phyloP scores from a whole-genome alignment of 2,329 filamentous ascomycete species.

The Corniculantispora saksenae region DNA sequence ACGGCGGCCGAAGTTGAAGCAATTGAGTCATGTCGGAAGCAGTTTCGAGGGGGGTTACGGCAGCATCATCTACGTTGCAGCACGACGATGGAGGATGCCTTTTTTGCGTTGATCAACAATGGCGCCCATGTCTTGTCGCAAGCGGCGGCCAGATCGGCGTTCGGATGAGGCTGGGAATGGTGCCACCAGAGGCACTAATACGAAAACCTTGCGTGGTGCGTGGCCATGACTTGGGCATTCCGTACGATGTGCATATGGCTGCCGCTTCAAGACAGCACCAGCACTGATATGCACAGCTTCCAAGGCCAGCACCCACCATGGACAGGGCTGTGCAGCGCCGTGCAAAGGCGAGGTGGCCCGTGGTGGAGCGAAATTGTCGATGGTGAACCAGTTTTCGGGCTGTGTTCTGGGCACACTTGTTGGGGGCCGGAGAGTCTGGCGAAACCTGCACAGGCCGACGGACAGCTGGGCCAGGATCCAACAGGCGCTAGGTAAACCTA shows the following conservation, averaged over 20 bases:
- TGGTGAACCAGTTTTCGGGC: background rate
- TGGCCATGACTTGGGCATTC: slow-evolving; percentile 8
- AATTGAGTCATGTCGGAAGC: background rate
- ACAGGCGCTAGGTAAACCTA: slow-evolving; percentile 16
- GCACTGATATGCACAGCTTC: slow-evolving; percentile 7
- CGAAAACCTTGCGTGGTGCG: background rate
- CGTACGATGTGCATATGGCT: slow-evolving; percentile 10
- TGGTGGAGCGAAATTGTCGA: slow-evolving; percentile 2
- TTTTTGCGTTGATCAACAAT: background rate
- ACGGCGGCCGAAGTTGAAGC: background rate
- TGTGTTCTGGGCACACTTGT: slow-evolving; percentile 7
- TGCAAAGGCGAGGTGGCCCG: background rate
- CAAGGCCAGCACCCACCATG: slow-evolving; percentile 6
- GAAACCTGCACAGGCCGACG: slow-evolving; percentile 7
- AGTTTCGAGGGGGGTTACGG: background rate
- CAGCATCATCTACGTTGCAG: background rate
- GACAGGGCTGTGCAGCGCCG: background rate
- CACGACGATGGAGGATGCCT: too few species aligned
- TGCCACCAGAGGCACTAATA: background rate
- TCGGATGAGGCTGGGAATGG: slow-evolving; percentile 10
- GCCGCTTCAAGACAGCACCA: background rate
- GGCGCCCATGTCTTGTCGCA: slow-evolving; percentile 3
- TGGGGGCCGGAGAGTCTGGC: background rate
- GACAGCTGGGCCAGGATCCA: background rate
- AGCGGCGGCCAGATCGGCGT: slow-evolving; percentile 13